These are phyloP conservation scores for Clathrus columnatus DNA, from an alignment of 768 basidiomycete species.

Conservation along the genomic window DNA sequence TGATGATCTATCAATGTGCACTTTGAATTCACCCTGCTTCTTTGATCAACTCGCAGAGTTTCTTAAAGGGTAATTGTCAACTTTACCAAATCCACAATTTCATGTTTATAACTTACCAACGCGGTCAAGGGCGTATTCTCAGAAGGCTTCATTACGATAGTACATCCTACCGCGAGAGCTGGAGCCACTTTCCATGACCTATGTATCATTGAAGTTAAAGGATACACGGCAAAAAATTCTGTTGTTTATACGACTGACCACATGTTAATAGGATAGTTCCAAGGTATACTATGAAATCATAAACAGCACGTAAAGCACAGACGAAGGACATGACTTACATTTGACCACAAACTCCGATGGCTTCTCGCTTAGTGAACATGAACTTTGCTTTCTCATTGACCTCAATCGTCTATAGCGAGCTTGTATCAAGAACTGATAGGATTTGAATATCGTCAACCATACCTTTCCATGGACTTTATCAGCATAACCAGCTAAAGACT, in stretches of 20 bases:
- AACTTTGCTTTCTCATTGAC: slow-evolving; percentile 72
- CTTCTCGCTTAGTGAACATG: slow-evolving; percentile 81
- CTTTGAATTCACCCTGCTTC: slow-evolving; percentile 63
- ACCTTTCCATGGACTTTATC: slow-evolving; percentile 91
- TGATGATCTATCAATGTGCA: neutral
- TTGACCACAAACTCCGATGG: slow-evolving; percentile 92
- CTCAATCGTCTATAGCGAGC: slow-evolving; percentile 53
- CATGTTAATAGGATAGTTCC: slow-evolving; percentile 91
- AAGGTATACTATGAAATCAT: slow-evolving; percentile 55
- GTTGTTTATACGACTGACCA: slow-evolving; percentile 35
- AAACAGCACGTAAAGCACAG: slow-evolving; percentile 6
- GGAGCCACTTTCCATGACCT: slow-evolving; percentile 92
- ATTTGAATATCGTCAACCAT: neutral
- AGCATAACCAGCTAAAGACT: slow-evolving; percentile 70
- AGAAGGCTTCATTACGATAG: slow-evolving; percentile 92
- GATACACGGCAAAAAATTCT: neutral
- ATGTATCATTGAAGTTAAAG: too few relatives aligned
- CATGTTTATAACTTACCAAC: slow-evolving; percentile 37
- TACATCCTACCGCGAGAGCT: slow-evolving; percentile 84
- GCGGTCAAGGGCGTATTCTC: slow-evolving; percentile 82
- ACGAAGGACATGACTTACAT: slow-evolving; percentile 43
- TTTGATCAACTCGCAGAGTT: slow-evolving; percentile 70
- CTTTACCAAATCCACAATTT: neutral
- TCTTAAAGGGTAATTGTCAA: slow-evolving; percentile 31
- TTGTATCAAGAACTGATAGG: neutral